phyloP scores from a whole-genome alignment of 1,139 yeast genomes.

The Sugiyamaella neomexicana region DNA sequence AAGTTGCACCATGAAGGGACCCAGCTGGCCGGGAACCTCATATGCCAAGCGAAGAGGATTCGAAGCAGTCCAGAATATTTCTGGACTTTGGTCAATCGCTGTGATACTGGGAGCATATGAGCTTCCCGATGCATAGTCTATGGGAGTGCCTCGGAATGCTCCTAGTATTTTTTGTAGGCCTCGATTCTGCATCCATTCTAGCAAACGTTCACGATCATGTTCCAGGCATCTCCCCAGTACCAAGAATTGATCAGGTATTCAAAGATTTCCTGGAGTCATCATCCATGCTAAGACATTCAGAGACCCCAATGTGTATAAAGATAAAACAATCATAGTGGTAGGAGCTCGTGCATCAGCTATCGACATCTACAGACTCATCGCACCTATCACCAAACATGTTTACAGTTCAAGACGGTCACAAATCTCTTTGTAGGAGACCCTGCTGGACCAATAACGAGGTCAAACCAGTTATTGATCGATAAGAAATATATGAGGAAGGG shows the following conservation, averaged over 20 bases:
- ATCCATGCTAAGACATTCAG: constrained; percentile 63
- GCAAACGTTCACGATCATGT: constrained; percentile 60
- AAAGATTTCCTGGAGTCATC: constrained; percentile 49
- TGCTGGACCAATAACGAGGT: not conserved
- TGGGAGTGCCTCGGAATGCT: too few species aligned
- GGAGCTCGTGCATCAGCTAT: constrained; percentile 41
- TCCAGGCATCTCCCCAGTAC: constrained; percentile 55
- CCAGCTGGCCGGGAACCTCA: too few species aligned
- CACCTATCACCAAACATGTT: constrained; percentile 15
- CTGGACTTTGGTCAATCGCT: too few species aligned
- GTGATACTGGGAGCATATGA: too few species aligned
- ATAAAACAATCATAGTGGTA: constrained; percentile 52
- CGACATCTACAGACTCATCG: constrained; percentile 18
- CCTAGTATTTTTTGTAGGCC: too few species aligned
- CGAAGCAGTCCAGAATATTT: too few species aligned
- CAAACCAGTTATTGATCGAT: constrained; percentile 16
- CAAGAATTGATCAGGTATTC: constrained; percentile 55
- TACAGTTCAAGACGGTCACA: constrained; percentile 18
- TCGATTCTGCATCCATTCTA: constrained; percentile 36
- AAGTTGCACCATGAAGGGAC: too few species aligned
- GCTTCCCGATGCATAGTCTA: too few species aligned
- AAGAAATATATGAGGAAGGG: constrained; percentile 16
- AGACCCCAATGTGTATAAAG: constrained; percentile 43
- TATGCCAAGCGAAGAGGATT: too few species aligned
- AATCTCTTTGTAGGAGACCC: constrained; percentile 2